These are phyloP conservation scores for Eutypella sp. DNA, from an alignment of 2,329 filamentous ascomycete species.

Conservation along the genomic window DNA sequence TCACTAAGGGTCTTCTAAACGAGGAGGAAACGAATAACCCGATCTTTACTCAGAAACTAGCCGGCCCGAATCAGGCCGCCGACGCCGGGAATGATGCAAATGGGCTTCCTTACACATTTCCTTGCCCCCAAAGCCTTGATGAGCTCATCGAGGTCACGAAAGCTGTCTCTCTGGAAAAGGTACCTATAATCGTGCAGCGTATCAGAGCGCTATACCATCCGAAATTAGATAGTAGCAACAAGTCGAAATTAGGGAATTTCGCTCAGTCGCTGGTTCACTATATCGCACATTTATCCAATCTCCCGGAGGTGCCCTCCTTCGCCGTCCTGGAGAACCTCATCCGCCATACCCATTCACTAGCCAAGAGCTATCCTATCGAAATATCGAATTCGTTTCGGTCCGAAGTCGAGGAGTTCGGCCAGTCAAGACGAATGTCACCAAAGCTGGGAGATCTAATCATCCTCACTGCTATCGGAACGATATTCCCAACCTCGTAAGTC, in stretches of 20 bases:
- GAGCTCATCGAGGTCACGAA: slow-evolving; percentile 67
- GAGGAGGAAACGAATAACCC: slow-evolving; percentile 52
- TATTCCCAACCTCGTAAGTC: slow-evolving; percentile 76
- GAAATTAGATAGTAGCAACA: slow-evolving; percentile 79
- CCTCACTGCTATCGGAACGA: slow-evolving; percentile 75
- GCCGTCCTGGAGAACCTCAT: slow-evolving; percentile 71
- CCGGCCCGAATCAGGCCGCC: slow-evolving; percentile 35
- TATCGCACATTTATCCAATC: slow-evolving; percentile 45
- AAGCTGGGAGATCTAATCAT: slow-evolving; percentile 70
- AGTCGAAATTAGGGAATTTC: slow-evolving; percentile 70
- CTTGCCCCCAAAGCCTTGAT: slow-evolving; percentile 73
- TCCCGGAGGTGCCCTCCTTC: slow-evolving; percentile 49
- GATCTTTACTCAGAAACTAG: slow-evolving; percentile 37
- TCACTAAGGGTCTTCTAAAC: slow-evolving; percentile 63
- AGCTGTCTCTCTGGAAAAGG: slow-evolving; percentile 55
- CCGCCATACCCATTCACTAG: slow-evolving; percentile 87
- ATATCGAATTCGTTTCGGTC: slow-evolving; percentile 73
- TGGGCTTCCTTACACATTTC: slow-evolving; percentile 75
- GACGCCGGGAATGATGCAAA: slow-evolving; percentile 42
- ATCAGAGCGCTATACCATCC: slow-evolving; percentile 92
- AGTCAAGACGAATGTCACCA: slow-evolving; percentile 45
- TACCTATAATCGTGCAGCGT: slow-evolving; percentile 78
- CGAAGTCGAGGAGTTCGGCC: slow-evolving; percentile 57
- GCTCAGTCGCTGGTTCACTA: slow-evolving; percentile 61
- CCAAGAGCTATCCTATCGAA: slow-evolving; percentile 75